Evolutionary conservation across 2,329 filamentous ascomycete genomes (phyloP).

Genomic region (Triangularia verruculosa): DNA sequence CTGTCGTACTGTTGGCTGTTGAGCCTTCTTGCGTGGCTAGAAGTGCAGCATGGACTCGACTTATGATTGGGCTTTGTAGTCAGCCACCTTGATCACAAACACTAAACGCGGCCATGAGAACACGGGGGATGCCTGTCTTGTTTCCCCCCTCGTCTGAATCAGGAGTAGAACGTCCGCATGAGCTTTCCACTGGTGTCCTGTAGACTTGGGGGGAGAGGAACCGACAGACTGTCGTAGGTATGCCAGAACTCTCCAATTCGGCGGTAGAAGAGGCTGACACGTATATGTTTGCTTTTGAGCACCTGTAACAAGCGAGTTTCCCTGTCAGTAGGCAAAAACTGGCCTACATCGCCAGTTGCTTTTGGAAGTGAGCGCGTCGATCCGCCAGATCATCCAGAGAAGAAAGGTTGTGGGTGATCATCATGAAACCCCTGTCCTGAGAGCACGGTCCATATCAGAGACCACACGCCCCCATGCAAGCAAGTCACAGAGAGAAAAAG

Average conservation of each 20-base stretch:
- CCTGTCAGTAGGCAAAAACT: background rate
- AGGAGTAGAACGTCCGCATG: background rate
- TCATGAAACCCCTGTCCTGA: background rate
- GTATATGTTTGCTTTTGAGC: background rate
- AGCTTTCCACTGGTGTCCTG: too few species aligned
- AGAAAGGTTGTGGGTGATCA: background rate
- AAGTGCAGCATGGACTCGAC: background rate
- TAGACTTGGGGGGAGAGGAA: background rate
- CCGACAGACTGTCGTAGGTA: background rate
- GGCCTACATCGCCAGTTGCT: background rate
- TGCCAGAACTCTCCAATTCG: background rate
- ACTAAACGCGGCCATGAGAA: background rate
- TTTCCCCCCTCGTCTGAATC: background rate
- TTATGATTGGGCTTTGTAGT: background rate
- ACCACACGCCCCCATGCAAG: background rate
- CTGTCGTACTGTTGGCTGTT: background rate
- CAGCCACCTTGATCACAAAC: background rate
- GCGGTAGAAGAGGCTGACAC: background rate
- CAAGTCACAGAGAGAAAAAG: background rate
- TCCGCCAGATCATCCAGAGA: background rate
- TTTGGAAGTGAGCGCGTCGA: background rate
- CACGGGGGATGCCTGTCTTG: background rate
- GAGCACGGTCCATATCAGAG: background rate
- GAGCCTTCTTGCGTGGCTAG: background rate
- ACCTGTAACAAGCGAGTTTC: background rate